Conservation (phyloP, 495 filamentous ascomycete genomes). For the Talaromyces adpressus region DNA sequence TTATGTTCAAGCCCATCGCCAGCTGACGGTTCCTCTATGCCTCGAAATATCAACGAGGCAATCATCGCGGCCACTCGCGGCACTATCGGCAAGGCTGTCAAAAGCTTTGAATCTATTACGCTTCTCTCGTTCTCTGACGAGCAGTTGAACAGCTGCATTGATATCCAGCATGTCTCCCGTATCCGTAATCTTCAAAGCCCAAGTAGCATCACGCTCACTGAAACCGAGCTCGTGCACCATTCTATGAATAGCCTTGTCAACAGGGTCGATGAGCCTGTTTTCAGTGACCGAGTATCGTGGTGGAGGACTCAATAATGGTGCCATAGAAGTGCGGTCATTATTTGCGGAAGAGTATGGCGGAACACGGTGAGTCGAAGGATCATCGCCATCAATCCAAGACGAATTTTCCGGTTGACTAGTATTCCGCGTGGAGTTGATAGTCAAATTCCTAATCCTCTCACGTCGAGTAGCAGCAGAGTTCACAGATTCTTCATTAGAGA, state of each 20-base stretch:
- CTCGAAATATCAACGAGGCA: constrained; percentile 4
- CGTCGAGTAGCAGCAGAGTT: not conserved
- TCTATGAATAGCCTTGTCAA: constrained; percentile 40
- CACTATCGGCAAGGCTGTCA: not conserved
- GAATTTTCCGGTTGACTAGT: not conserved
- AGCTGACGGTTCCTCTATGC: constrained; percentile 14
- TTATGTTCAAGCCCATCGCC: constrained; percentile 30
- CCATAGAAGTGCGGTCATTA: not conserved
- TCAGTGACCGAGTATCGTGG: constrained; percentile 17
- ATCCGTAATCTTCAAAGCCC: constrained; percentile 47
- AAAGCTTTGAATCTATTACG: constrained; percentile 1
- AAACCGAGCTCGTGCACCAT: constrained; percentile 45
- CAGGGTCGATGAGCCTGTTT: constrained; percentile 36
- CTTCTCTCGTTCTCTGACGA: constrained; percentile 37
- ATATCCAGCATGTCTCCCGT: constrained; percentile 43
- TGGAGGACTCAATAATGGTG: not conserved
- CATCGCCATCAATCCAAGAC: not conserved
- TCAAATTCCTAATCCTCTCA: not conserved
- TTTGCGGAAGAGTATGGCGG: not conserved
- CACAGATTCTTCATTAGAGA: constrained; percentile 8
- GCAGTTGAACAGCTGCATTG: constrained; percentile 34
- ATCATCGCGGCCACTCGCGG: not conserved
- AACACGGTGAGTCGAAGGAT: not conserved
- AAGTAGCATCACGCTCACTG: constrained; percentile 38
- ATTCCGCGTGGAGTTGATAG: not conserved